Conservation (phyloP, 1,139 yeast genomes). For the Geotrichum klebahnii region DNA sequence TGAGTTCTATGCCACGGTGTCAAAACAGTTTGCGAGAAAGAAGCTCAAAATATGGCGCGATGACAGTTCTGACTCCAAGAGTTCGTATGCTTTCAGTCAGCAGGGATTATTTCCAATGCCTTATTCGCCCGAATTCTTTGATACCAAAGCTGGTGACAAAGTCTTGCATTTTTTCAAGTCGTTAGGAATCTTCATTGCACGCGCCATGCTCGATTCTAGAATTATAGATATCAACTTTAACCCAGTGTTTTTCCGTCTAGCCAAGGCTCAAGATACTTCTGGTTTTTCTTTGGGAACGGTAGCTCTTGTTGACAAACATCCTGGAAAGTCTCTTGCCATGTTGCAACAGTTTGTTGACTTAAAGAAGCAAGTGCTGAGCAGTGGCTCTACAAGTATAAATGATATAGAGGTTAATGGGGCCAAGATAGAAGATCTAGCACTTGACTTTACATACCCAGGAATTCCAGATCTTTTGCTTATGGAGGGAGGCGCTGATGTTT, state of each 20-base stretch:
- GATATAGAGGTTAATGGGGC: conserved; percentile 43
- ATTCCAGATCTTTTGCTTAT: conserved; percentile 56
- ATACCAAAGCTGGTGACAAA: conserved; percentile 39
- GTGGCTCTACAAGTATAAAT: conserved; percentile 27
- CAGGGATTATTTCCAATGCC: conserved; percentile 77
- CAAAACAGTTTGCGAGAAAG: conserved; percentile 63
- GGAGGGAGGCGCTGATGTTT: conserved; percentile 50
- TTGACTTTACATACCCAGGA: conserved; percentile 78
- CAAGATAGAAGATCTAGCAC: conserved; percentile 50
- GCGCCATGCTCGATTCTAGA: conserved; percentile 81
- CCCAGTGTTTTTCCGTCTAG: conserved; percentile 54
- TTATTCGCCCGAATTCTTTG: conserved; percentile 32
- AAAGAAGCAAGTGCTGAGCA: conserved; percentile 24
- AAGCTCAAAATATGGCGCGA: conserved; percentile 68
- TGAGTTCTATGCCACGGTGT: conserved; percentile 82
- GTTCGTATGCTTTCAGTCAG: conserved; percentile 44
- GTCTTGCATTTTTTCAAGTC: conserved; percentile 55
- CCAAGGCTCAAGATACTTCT: conserved; percentile 23
- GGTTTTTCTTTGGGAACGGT: conserved; percentile 42
- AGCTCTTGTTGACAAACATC: conserved; percentile 50
- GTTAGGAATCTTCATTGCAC: conserved; percentile 79
- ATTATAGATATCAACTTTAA: conserved; percentile 80
- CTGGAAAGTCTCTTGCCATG: conserved; percentile 59
- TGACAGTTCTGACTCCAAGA: conserved; percentile 39
- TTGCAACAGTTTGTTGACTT: conserved; percentile 45